Conservation (phyloP, 805 yeast species). For the Candida endomychidarum region DNA sequence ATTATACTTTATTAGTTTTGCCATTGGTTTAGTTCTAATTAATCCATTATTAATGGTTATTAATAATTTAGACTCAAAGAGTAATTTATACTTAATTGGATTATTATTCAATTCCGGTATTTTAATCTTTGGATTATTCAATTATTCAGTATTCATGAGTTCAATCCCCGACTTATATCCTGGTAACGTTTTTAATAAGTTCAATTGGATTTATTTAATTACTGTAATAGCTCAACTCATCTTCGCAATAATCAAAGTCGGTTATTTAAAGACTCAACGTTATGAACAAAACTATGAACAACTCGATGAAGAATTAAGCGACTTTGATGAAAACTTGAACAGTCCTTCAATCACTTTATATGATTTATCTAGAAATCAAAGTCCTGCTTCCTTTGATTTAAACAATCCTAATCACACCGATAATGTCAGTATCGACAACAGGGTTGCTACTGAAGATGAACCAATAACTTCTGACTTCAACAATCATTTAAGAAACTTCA, state of each 20-base stretch:
- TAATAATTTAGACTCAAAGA: slow-evolving; percentile 55
- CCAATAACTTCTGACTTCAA: slow-evolving; percentile 6
- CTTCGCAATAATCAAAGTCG: slow-evolving; percentile 14
- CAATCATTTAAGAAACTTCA: slow-evolving; percentile 6
- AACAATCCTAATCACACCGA: slow-evolving; percentile 11
- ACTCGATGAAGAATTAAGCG: no score
- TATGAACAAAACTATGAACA: slow-evolving; percentile 8
- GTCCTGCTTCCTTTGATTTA: slow-evolving; percentile 24
- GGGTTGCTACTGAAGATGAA: not conserved
- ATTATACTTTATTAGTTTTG: slow-evolving; percentile 50
- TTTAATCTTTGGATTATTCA: slow-evolving; percentile 50
- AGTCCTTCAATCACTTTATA: slow-evolving; percentile 25
- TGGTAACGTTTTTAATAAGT: slow-evolving; percentile 65
- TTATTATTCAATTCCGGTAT: slow-evolving; percentile 51
- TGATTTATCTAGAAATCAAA: slow-evolving; percentile 18
- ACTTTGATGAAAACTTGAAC: slow-evolving; percentile 4
- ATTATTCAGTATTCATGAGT: slow-evolving; percentile 55
- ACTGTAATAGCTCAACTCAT: slow-evolving; percentile 48
- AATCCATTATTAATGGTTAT: slow-evolving; percentile 72
- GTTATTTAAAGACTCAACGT: slow-evolving; percentile 14
- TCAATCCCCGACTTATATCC: slow-evolving; percentile 73
- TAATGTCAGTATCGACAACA: no score
- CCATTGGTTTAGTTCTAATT: slow-evolving; percentile 47
- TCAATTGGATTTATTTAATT: slow-evolving; percentile 61
- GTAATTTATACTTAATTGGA: slow-evolving; percentile 50